Conservation (phyloP, 495 filamentous ascomycete genomes). For the Lasiosphaeria ovina region DNA sequence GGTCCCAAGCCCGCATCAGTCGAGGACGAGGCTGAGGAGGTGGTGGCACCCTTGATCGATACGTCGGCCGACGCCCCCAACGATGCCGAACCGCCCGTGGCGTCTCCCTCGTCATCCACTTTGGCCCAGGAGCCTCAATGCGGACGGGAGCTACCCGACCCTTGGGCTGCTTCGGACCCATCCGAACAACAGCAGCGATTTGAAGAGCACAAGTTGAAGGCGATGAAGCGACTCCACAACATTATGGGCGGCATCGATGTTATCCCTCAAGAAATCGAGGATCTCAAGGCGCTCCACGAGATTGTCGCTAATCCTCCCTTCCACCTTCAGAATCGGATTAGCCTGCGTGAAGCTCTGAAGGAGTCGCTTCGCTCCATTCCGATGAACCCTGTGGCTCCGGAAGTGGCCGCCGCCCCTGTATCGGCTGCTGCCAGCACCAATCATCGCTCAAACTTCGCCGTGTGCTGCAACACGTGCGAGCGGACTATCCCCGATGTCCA, state of each 20-base stretch:
- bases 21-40: slow-evolving; percentile 25
- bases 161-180: too few relatives aligned
- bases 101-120: slow-evolving; percentile 4
- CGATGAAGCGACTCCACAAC: background rate
- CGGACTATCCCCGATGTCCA: slow-evolving; percentile 72
- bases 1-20: slow-evolving; percentile 29
- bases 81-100: slow-evolving; percentile 4
- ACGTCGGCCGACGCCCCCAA: slow-evolving; percentile 7
- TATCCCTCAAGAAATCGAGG: too few relatives aligned
- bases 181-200: too few relatives aligned
- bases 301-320: too few relatives aligned
- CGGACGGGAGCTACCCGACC: background rate
- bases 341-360: too few relatives aligned
- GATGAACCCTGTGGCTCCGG: background rate
- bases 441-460: slow-evolving; percentile 45
- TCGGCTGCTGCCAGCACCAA: background rate
- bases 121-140: background rate
- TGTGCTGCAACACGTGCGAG: slow-evolving; percentile 93
- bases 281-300: too few relatives aligned
- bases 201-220: background rate
- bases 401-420: background rate
- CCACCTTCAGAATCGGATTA: too few relatives aligned
- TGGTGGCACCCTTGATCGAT: slow-evolving; percentile 6
- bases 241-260: background rate
- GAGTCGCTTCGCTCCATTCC: too few relatives aligned